Base-by-base conservation (phyloP, 768 basidiomycete species). In the Rubroboletus pulcherrimus region DNA sequence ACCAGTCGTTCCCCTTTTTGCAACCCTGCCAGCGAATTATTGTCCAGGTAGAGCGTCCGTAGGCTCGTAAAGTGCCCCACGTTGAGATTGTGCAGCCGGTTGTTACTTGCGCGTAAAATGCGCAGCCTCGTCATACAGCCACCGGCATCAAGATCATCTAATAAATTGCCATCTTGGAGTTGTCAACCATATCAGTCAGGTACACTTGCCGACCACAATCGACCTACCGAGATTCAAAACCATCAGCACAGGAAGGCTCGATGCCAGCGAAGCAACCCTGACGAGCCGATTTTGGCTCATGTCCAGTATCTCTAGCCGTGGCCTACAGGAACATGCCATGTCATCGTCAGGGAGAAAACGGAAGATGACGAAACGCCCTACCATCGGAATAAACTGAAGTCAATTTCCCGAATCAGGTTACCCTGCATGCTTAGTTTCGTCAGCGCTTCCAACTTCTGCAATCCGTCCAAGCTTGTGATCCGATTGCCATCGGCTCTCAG, bases 11-110 rank as follows among this genome's bases (percentile, higher is more conserved):
- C 78, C 65, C 82, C 74, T 69, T 81, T 82, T 44, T 64, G 70
- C 48, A 89, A 68, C 45, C 74, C 66, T 33, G 69, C 73, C 33
- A 91, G 76, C 39, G 71, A 70, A 68, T 97, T 96, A 71, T 87
- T 86, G 77, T 99, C 97, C 71, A 90, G 84, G 71, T 97, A 98
- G 14, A 99, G 81, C 67, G 91, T 96, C 61, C 93, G 84, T 64
- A 98, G 73, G 70, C 84, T 86, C 3, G 82, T 75, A 67, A 90
- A 82, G 35, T 77, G 72, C 34, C 78, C 78, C 61, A 81, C 79
- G 65, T 92, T 79, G 53, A 99, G 77, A 55, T 74, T 69, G 49
- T 78, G 72, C 61, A 99, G 72, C 38, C 83, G 79, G 74, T 99
- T 99, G 66, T 84, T 82, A 76, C 89, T 93, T 49, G 88, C 75